A percentile compares a stretch with the other conserved stretches of the same genome.
Evolutionary conservation across 1,284 basidiomycete genomes (phyloP).

Genomic region (Sanghuangporus weigelae): DNA sequence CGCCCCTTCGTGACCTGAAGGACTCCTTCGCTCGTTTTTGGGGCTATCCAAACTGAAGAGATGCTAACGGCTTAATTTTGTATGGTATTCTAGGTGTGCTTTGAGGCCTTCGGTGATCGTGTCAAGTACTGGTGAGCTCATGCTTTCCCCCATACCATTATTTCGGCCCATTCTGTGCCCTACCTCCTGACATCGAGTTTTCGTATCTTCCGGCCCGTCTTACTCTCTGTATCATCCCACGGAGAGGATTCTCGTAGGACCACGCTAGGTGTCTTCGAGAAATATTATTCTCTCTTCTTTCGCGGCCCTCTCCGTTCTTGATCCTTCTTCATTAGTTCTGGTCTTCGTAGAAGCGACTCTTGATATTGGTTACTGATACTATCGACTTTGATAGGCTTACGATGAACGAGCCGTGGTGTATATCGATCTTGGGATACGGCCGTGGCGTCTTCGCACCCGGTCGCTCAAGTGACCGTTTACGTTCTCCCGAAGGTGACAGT

Average conservation of each 20-base stretch:
- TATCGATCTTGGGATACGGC: constrained; percentile 65
- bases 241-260: neutral
- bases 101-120: constrained; percentile 66
- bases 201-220: neutral
- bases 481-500: constrained; percentile 46
- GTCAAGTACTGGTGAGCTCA: constrained; percentile 63
- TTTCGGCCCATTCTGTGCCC: neutral
- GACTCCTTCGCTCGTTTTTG: neutral
- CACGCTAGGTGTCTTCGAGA: neutral
- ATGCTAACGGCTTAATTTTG: neutral
- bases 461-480: constrained; percentile 50
- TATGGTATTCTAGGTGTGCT: constrained; percentile 47
- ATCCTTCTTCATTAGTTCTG: neutral
- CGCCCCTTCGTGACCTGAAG: neutral
- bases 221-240: neutral
- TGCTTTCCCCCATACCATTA: neutral
- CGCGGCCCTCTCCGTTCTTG: neutral
- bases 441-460: constrained; percentile 66
- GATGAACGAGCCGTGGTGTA: constrained; percentile 72
- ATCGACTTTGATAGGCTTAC: constrained; percentile 42
- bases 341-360: neutral
- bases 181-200: neutral
- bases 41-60: neutral
- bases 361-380: neutral
- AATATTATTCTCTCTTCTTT: neutral